Evolutionary conservation across 768 basidiomycete species (phyloP), one percentile per base, ranked within the genome.

Genomic region (Cyclocybe aegerita): DNA sequence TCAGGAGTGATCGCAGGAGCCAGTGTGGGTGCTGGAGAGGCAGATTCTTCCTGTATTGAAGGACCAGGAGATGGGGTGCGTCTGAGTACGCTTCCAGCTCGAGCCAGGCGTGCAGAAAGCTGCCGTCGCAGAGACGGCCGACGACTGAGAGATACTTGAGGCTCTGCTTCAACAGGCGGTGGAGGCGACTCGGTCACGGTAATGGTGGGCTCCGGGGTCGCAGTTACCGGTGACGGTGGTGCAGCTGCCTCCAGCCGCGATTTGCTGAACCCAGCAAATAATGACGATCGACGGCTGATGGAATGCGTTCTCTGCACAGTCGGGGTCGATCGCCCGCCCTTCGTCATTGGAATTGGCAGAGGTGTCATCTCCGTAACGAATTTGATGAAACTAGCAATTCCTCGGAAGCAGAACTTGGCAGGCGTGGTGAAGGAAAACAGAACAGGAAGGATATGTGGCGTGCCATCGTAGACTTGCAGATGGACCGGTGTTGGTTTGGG

Each of bases 381-480:
- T 59, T 82, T 86, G 55, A 71, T 76, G 64, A 92, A 92, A 7
- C 71, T 73, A 14, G 90, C 87, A 43, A 91, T 85, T 3, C 85
- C 84, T 32, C 90, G 81, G 67, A 84, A 89, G 61, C 88, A 90
- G 58, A 78, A 92, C 60, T 91, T 91, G 7, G 79, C 88, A 2
- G 88, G 87, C 1, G 83, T 88, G 4, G 86, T 85, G 64, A 90
- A 88, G 2, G 84, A 72, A 60, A 90, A 90, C 1, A 90, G 70
- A 12, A 90, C 75, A 1, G 89, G 89, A 14, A 90, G 66, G 39
- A 87, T 76, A 64, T 90, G 89, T 0, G 86, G 85, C 4, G 59
- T 66, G 79, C 91, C 93, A 62, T 98, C 94, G 62, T 93, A 97
- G 1, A 97, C 83, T 65, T 98, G 94, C 9, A 98, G 73, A 70